Evolutionary conservation across 208 protist species (phyloP), one percentile per base, ranked within the genome.

Genomic region (Novymonas esmeraldas): DNA sequence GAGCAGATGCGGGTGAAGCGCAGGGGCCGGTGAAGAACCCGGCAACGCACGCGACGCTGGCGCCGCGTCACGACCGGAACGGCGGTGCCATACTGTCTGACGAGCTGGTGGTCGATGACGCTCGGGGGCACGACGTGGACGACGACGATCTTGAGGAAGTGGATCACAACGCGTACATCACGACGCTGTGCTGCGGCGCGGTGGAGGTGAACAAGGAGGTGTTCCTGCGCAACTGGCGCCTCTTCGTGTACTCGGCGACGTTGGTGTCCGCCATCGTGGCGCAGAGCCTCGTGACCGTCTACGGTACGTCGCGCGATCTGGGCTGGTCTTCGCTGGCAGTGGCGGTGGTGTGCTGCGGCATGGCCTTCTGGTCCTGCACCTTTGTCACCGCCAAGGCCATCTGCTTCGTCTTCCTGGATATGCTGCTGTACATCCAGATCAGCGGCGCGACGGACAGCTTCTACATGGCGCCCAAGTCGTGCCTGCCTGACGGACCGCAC

Each of bases 131-230:
- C 44, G 33, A 6, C 6, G 46, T 26, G 28, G 42, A 49, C 3
- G 36, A 64, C 28, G 63, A 50, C 26, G 41, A 33, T 18, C 2
- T 11, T 36, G 39, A 7, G 6, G 48, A 31, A 14, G 33, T 49
- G 28, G 11, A 54, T 6, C 22, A 54, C 16, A 54, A 11, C 20
- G 50, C 34, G 16, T 39, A 66, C n/a, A 50, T 63, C 26, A 63
- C 36, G 9, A 29, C 38, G 36, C 22, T 71, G 42, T 72, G 56
- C 55, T 74, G 46, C 56, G 83, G 83, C 46, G 42, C 64, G 28
- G 54, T 89, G 13, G 76, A 89, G 49, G 44, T 86, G 45, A 90
- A 90, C 65, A 70, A 72, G 64, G 84, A 85, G 50, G 78, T 87
- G 42, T 56, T 59, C 38, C 22, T 58, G 41, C 66, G 63, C 56